A percentile compares a stretch with the other conserved stretches of the same genome.
phyloP scores from a whole-genome alignment of 257 asterid genomes.

The Pogostemon cablin region DNA sequence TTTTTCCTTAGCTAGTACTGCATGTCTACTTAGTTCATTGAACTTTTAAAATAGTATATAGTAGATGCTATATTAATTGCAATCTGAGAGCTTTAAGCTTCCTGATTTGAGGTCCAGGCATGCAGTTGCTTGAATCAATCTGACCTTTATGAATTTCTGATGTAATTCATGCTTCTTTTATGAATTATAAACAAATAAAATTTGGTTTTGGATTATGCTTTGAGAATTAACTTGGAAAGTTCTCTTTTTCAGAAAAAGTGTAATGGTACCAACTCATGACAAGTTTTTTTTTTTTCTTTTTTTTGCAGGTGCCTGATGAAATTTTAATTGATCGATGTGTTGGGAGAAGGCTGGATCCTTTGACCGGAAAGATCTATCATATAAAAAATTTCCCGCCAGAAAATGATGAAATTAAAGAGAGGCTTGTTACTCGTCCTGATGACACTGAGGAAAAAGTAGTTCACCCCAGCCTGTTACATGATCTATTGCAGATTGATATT shows the following conservation, averaged over 20 bases:
- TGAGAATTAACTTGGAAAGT: slow-evolving; percentile 15
- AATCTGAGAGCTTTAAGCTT: no score
- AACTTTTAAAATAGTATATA: no score
- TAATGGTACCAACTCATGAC: slow-evolving; percentile 30
- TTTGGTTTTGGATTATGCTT: slow-evolving; percentile 15
- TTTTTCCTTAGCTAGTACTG: no score
- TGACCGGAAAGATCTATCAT: slow-evolving; percentile 80
- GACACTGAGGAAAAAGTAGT: slow-evolving; percentile 89
- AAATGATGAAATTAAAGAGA: slow-evolving; percentile 67
- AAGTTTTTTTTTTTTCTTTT: slow-evolving; percentile 19
- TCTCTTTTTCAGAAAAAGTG: slow-evolving; percentile 1
- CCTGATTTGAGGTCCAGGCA: no score
- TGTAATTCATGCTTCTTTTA: neutral
- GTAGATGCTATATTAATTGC: no score
- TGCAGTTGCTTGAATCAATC: neutral
- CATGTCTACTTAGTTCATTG: no score
- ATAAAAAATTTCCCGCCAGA: slow-evolving; percentile 74
- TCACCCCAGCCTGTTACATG: slow-evolving; percentile 14
- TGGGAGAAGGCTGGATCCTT: slow-evolving; percentile 91
- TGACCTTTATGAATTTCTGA: neutral
- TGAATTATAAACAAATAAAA: neutral
- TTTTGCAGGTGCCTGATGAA: slow-evolving; percentile 81
- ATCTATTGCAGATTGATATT: slow-evolving; percentile 8
- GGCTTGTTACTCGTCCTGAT: slow-evolving; percentile 86
- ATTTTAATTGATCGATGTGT: slow-evolving; percentile 79